Evolutionary conservation across 2,329 filamentous ascomycete genomes (phyloP), one percentile per base, ranked within the genome.

Genomic region (Sclerotinia borealis): DNA sequence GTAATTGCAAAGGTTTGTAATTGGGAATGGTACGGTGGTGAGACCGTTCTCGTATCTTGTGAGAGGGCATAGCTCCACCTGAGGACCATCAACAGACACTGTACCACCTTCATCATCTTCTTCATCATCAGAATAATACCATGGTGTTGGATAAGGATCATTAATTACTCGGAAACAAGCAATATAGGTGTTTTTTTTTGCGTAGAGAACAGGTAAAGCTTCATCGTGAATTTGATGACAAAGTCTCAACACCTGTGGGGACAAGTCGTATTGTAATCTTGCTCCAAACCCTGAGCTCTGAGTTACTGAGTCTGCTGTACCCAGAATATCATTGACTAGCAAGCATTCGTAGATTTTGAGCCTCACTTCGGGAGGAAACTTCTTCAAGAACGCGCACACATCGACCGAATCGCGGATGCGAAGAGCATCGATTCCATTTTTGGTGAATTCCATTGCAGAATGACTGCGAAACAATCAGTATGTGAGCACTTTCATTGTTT

Each of bases 321-420:
- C 54, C 25, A 61, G 15, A 9, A 64, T 55, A 0, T 62, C 43
- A 3, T 64, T 65, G 31, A 63, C 27, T 4, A 69, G 54, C 29
- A 68, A 34, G 22, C 51, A 19, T 36, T 43, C 41, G 49, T 68
- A 81, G 29, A 88, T 80, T 69, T 87, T 79, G 56, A 85, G 80
- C 29, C 80, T 80, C 2, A 89, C 76, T 68, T 88, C 85, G n/a
- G 10, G 5, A 7, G 64, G 56, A n/a, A 63, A 31, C 17, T 29
- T 31, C 3, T 59, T 9, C 6, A 66, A 29, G 6, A 59, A 65
- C 10, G 13, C 11, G 48, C 47, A 39, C 8, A 13, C 2, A 11
- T 58, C 15, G 19, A 19, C 31, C 41, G 29, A 22, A 9, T 36
- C 13, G 31, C 27, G 15, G 17, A 8, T n/a, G n/a, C n/a, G n/a